Percentiles rank a stretch among this genome's conserved stretches.
phyloP scores from a whole-genome alignment of 2,329 filamentous ascomycete genomes.

The Ceratocystis smalleyi region DNA sequence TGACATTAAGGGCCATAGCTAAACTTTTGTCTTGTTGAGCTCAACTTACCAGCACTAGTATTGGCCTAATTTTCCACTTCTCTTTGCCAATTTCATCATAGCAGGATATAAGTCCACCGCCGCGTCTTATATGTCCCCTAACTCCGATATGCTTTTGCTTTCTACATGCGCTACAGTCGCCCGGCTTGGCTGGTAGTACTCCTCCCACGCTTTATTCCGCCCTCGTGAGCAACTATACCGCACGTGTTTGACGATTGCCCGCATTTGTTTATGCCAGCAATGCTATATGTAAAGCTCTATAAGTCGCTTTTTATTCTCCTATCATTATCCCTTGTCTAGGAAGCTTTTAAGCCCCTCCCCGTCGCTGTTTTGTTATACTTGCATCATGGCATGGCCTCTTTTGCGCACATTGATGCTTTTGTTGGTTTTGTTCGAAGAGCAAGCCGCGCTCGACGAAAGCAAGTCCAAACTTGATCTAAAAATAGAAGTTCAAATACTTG shows the following conservation, averaged over 20 bases:
- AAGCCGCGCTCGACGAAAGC: neutral
- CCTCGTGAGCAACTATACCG: neutral
- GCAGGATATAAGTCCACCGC: neutral
- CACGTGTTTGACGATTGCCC: neutral
- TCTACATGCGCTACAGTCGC: neutral
- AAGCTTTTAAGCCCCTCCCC: neutral
- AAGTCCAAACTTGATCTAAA: neutral
- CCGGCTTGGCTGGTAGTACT: neutral
- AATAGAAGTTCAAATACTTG: neutral
- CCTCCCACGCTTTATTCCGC: neutral
- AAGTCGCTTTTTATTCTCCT: no score
- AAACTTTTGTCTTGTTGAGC: neutral
- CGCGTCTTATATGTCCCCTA: neutral
- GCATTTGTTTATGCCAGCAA: neutral
- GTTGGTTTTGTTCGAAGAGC: neutral
- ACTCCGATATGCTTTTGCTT: neutral
- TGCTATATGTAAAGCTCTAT: neutral
- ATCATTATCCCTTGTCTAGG: no score
- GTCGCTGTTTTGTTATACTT: neutral
- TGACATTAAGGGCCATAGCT: neutral
- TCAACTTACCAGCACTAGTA: neutral
- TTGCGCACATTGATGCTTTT: neutral
- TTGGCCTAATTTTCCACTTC: neutral
- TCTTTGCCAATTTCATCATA: neutral
- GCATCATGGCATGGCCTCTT: neutral